These are phyloP conservation scores for Penicillium rolfsii DNA, from an alignment of 2,329 filamentous ascomycete genomes.

Conservation along the genomic window DNA sequence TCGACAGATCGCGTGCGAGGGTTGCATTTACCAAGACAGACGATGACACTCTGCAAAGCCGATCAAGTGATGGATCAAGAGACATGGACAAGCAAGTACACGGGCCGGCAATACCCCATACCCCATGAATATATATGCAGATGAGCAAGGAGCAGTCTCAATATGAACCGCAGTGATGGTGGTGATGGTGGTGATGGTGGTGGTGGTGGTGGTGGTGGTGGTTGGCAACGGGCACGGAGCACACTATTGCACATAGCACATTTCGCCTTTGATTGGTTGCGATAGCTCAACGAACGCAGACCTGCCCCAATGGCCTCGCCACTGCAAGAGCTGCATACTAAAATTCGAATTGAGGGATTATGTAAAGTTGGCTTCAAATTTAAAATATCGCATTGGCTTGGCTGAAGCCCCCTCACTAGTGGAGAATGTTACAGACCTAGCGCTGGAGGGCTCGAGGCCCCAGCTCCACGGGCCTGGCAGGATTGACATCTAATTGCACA, in stretches of 20 bases:
- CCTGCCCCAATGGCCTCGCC: background rate
- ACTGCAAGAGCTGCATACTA: background rate
- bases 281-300: background rate
- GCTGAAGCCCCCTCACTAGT: background rate
- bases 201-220: background rate
- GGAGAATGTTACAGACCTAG: background rate
- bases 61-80: background rate
- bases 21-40: background rate
- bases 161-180: background rate
- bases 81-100: background rate
- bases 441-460: background rate
- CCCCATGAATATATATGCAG: background rate
- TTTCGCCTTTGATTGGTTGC: background rate
- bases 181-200: too few species aligned
- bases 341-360: background rate
- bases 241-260: background rate
- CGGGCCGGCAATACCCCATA: background rate
- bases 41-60: background rate
- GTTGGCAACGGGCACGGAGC: background rate
- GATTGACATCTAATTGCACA: background rate
- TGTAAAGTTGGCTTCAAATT: background rate
- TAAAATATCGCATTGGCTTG: background rate
- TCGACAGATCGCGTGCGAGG: background rate
- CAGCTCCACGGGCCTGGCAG: background rate
- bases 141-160: background rate